Evolutionary conservation across 208 protist genomes (phyloP), one percentile per base, ranked within the genome.

Genomic region (Strigomonas galati): DNA sequence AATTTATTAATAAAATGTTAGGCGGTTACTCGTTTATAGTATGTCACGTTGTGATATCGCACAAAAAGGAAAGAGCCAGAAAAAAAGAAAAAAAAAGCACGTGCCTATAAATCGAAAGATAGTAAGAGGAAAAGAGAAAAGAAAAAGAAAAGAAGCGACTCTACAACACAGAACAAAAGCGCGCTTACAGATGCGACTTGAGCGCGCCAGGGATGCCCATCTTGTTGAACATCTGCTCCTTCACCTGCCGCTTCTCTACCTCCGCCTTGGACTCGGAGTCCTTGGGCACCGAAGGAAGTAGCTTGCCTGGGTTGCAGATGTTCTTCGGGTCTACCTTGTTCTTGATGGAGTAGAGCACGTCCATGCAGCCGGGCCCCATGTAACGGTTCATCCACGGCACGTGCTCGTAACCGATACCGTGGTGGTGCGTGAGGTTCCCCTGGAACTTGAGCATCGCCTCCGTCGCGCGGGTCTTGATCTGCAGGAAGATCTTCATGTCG

Each of bases 351-450:
- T 80, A 78, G 17, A 97, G 81, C n/a, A 94, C 51, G 24, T 87
- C 62, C 69, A 97, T 76, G 1, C 71, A 65, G 5, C 78, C 80
- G 10, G 71, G 71, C 19, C 88, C 88, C 73, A 93, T 84, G 73
- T 81, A 95, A 26, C 85, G 85, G 28, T 64, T 74, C 89, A 97
- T 95, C 90, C 92, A 97, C 58, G 92, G 89, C 64, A 97, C 92
- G 72, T 97, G 92, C 63, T 97, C 92, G 76, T 95, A 97, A 43
- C 92, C 92, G 66, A 97, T 87, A 43, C 92, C 92, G 69, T 97
- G 92, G 63, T 97, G 92, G 58, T 97, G 92, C 10, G 92, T 87
- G 27, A 97, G 81, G 67, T 91, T 94, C 57, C 89, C 92, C 2
- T 69, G 87, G 70, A 91, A 70, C 63, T 78, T 72, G 23, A 97